A percentile compares a stretch with the other conserved stretches of the same genome.
phyloP scores from a whole-genome alignment of 2,329 filamentous ascomycete species.

The Colletotrichum plurivorum region DNA sequence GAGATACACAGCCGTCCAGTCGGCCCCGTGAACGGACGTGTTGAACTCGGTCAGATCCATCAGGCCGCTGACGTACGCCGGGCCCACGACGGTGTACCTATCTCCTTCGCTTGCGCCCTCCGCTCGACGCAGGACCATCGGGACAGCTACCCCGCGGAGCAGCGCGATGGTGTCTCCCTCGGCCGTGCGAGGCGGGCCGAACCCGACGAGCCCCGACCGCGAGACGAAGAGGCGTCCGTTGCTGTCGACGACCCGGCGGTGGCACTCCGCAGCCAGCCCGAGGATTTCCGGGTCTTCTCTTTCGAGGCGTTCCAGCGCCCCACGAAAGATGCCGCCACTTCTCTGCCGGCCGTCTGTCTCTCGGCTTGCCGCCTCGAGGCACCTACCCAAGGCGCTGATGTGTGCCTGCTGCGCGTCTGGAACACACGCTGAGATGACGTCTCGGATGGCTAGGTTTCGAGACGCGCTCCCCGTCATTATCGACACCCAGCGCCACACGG shows the following conservation, averaged over 20 bases:
- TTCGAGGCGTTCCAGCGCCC: neutral
- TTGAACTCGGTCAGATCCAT: neutral
- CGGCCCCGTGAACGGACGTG: neutral
- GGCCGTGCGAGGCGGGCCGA: neutral
- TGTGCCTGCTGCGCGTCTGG: too few relatives aligned
- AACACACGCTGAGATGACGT: too few relatives aligned
- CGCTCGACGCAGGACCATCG: neutral
- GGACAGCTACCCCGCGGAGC: neutral
- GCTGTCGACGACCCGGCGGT: neutral
- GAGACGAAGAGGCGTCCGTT: neutral
- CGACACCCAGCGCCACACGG: too few relatives aligned
- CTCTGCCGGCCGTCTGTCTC: neutral
- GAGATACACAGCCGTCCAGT: neutral
- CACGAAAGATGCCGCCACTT: neutral
- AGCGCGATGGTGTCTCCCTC: neutral
- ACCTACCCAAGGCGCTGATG: too few relatives aligned
- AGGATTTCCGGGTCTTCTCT: neutral
- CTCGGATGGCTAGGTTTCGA: too few relatives aligned
- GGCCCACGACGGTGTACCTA: constrained; percentile 2
- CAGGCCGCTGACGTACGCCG: neutral
- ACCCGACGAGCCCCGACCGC: neutral
- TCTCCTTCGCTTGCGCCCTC: neutral
- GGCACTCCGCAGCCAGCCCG: neutral
- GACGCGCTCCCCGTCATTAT: too few relatives aligned
- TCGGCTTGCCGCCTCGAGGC: too few relatives aligned